A percentile compares a stretch with the other conserved stretches of the same genome.
Conservation (phyloP, 208 protist species). For the Wallacemonas sp. region DNA sequence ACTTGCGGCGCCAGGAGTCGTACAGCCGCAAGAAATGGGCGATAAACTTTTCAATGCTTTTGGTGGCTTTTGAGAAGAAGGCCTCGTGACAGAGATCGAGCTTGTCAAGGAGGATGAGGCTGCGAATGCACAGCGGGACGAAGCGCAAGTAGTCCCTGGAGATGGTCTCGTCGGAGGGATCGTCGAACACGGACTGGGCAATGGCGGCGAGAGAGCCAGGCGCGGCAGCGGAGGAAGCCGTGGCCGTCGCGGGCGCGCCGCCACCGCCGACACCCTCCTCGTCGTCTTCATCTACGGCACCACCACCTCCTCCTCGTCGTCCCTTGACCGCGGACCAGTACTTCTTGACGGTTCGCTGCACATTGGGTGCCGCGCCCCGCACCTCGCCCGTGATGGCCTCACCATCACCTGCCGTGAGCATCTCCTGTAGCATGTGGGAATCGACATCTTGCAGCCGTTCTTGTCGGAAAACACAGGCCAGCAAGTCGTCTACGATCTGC, state of each 20-base stretch:
- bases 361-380: slow-evolving; percentile 23
- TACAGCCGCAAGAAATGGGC: slow-evolving; percentile 78
- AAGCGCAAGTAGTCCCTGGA: slow-evolving; percentile 65
- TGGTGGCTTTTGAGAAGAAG: slow-evolving; percentile 63
- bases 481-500: slow-evolving; percentile 69
- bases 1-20: slow-evolving; percentile 61
- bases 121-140: slow-evolving; percentile 78
- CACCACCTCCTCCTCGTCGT: too few species aligned
- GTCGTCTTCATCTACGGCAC: too few species aligned
- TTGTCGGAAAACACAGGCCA: slow-evolving; percentile 77
- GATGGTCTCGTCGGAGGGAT: slow-evolving; percentile 49
- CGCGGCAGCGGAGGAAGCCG: slow-evolving; percentile 3
- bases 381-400: slow-evolving; percentile 23
- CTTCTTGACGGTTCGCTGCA: slow-evolving; percentile 39
- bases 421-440: slow-evolving; percentile 47
- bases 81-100: slow-evolving; percentile 73
- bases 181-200: slow-evolving; percentile 50
- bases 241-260: not conserved
- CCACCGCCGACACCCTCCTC: not conserved
- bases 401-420: slow-evolving; percentile 40
- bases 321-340: slow-evolving; percentile 26
- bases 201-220: slow-evolving; percentile 35
- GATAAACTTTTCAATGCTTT: slow-evolving; percentile 68
- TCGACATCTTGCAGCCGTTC: slow-evolving; percentile 62
- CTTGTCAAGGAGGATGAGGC: slow-evolving; percentile 53